Evolutionary conservation across 495 filamentous ascomycete genomes (phyloP).

Genomic region (Tuber umbilicatum): DNA sequence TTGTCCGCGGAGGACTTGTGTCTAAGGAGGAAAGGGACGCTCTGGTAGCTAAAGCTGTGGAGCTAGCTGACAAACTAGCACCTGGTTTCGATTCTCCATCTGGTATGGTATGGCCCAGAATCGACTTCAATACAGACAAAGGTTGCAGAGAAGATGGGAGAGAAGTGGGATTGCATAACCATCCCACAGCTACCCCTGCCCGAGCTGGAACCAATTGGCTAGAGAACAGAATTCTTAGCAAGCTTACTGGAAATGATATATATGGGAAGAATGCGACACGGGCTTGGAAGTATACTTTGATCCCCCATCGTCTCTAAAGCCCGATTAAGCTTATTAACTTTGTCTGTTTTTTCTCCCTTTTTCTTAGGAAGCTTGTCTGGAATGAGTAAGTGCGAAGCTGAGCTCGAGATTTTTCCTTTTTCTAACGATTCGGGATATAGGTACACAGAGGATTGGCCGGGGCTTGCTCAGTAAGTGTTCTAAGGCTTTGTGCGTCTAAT

Average conservation of each 20-base stretch:
- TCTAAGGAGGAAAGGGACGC: conserved; percentile 24
- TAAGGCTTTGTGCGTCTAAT: background rate
- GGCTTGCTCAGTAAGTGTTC: conserved; percentile 37
- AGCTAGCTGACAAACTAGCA: conserved; percentile 37
- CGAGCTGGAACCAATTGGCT: conserved; percentile 41
- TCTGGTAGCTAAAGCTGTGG: conserved; percentile 32
- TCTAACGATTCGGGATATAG: conserved; percentile 12
- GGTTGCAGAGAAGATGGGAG: conserved; percentile 38
- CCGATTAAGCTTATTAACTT: background rate
- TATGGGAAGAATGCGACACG: conserved; percentile 40
- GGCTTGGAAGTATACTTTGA: conserved; percentile 37
- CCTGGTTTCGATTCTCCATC: conserved; percentile 41
- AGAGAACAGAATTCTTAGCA: conserved; percentile 37
- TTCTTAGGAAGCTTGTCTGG: conserved; percentile 37
- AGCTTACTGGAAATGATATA: conserved; percentile 33
- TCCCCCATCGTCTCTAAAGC: background rate
- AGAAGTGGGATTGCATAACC: conserved; percentile 29
- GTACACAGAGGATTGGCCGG: conserved; percentile 41
- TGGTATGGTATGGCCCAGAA: conserved; percentile 42
- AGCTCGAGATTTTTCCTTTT: background rate
- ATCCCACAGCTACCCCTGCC: conserved; percentile 40
- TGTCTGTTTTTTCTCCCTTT: conserved; percentile 3
- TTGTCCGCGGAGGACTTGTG: conserved; percentile 19
- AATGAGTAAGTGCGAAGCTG: conserved; percentile 27
- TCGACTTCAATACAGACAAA: conserved; percentile 34